phyloP scores from a whole-genome alignment of 768 basidiomycete species.

The Epithele typhae region DNA sequence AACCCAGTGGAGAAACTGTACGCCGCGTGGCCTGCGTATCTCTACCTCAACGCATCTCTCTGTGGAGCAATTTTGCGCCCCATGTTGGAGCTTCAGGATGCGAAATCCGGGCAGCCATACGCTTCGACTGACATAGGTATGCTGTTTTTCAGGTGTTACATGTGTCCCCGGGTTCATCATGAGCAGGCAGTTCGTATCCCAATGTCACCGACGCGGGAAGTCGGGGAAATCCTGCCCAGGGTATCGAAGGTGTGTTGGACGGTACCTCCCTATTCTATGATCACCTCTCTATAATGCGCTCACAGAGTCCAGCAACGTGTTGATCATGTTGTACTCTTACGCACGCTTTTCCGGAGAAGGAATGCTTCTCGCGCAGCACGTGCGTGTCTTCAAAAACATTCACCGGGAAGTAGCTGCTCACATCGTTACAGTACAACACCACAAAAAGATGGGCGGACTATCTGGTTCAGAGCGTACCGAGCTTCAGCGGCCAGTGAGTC shows the following conservation, averaged over 20 bases:
- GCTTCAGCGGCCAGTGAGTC: background rate
- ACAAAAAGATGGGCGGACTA: constrained; percentile 19
- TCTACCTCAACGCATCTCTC: constrained; percentile 26
- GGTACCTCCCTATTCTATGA: constrained; percentile 8
- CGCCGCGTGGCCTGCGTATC: constrained; percentile 24
- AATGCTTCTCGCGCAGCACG: constrained; percentile 9
- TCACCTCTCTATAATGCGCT: background rate
- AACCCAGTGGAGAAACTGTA: constrained; percentile 29
- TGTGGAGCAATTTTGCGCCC: constrained; percentile 21
- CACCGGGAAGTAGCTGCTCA: background rate
- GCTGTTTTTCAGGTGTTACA: too few species aligned
- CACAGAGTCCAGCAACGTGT: constrained; percentile 29
- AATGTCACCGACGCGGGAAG: background rate
- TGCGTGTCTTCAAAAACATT: background rate
- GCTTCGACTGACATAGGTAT: constrained; percentile 23
- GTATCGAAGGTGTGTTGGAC: constrained; percentile 32
- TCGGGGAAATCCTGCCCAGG: background rate
- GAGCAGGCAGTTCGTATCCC: constrained; percentile 2
- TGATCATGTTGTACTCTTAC: constrained; percentile 21
- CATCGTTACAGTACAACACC: constrained; percentile 16
- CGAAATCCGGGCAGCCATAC: constrained; percentile 15
- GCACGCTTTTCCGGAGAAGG: constrained; percentile 23
- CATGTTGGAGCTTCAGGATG: constrained; percentile 20
- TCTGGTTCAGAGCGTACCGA: constrained; percentile 16
- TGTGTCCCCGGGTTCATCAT: too few species aligned